Base-by-base conservation (phyloP, 2,329 filamentous ascomycete species). In the Calonectria henricotiae region DNA sequence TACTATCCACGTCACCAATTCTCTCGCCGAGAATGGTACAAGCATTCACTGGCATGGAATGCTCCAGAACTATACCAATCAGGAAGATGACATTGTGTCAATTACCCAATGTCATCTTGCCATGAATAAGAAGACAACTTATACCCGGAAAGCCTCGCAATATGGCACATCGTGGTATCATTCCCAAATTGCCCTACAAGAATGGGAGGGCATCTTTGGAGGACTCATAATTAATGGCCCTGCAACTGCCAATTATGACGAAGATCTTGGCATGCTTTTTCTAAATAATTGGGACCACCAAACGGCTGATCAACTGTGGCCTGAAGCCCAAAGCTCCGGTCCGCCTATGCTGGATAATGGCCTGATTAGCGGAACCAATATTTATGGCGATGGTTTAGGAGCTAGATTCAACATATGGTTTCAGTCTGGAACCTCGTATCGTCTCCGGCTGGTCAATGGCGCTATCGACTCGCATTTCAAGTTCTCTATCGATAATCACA, bases 401-500 rank as follows among this genome's bases (percentile, higher is more conserved):
- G 23, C 43, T 11, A 46, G 43, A 12, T 46, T 46, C n/a, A 46
- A 46, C 12, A 12, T 20, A 9, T 46, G n/a, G 2, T 46, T 46
- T 11, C n/a, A 46, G 4, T 46, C 43, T 7, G 43, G 43, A 12
- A 46, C 43, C 23, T 46, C 43, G 1, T 46, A 46, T 4, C 43
- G 43, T 12, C n/a, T 46, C n/a, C 9, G 43, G 20, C n/a, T 46
- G 43, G 43, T 46, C 5, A 46, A 46, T 23, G 43, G n/a, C 1
- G 43, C 43, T 2, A 46, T 46, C 1, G 43, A 46, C 20, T 23
- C 43, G 9, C 43, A 46, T n/a, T 46, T 20, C n/a, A 46, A 46
- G 15, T 46, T 46, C n/a, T 23, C 43, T n/a, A 46, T 46, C n/a
- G 43, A 46, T 46, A 46, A 46, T 9, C 43, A 46, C 43, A 46